A percentile compares a stretch with the other conserved stretches of the same genome.
Conservation (phyloP, 768 basidiomycete species). For the Tricholoma bakamatsutake region DNA sequence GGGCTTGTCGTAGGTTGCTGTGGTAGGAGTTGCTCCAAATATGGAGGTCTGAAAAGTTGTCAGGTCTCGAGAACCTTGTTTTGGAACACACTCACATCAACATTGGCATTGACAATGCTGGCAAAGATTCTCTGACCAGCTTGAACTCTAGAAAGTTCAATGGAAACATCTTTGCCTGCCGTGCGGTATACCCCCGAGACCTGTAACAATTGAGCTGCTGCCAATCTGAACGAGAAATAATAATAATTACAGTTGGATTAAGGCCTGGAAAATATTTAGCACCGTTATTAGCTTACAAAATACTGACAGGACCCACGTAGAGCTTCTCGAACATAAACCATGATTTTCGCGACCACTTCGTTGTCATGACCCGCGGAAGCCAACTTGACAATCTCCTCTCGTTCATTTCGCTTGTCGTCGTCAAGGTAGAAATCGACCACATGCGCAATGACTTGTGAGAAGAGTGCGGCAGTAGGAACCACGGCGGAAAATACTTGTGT, state of each 20-base stretch:
- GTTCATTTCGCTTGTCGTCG: conserved; percentile 26
- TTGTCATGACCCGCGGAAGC: conserved; percentile 18
- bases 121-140: conserved; percentile 28
- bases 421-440: conserved; percentile 58
- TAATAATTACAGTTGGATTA: conserved; percentile 26
- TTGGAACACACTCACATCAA: conserved; percentile 27
- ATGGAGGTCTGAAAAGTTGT: conserved; percentile 16
- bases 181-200: conserved; percentile 38
- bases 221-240: background rate
- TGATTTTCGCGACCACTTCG: conserved; percentile 24
- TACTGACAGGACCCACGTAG: conserved; percentile 28
- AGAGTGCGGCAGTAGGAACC: conserved; percentile 50
- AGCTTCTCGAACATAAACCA: conserved; percentile 42
- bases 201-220: conserved; percentile 14
- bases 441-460: conserved; percentile 49
- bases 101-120: conserved; percentile 32
- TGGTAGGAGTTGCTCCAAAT: conserved; percentile 17
- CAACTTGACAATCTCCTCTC: conserved; percentile 35
- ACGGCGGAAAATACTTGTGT: conserved; percentile 45
- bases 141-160: conserved; percentile 23
- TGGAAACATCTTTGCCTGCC: conserved; percentile 20
- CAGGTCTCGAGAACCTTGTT: background rate
- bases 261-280: conserved; percentile 17
- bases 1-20: conserved; percentile 18
- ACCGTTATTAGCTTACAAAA: background rate